A percentile compares a stretch with the other conserved stretches of the same genome.
Conservation (phyloP, 2,329 filamentous ascomycete genomes). For the Claviceps pusilla region DNA sequence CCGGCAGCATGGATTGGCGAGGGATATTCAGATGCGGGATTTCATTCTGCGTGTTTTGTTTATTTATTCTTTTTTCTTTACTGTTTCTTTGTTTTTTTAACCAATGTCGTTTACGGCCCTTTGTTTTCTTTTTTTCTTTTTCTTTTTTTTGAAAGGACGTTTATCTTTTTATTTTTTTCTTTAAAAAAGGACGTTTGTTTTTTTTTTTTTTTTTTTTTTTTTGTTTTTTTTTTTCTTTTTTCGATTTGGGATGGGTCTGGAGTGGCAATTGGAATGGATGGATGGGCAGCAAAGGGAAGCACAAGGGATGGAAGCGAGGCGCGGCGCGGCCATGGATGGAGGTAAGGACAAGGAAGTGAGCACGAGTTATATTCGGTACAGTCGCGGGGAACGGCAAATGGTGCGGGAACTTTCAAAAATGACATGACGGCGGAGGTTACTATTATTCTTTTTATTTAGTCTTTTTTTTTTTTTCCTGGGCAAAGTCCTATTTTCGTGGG, state of each 20-base stretch:
- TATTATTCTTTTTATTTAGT: too few species aligned
- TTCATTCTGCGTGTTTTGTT: constrained; percentile 1
- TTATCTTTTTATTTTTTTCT: background rate
- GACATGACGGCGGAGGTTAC: background rate
- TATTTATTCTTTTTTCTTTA: background rate
- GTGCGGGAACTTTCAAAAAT: background rate
- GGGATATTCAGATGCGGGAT: background rate
- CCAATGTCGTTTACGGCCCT: background rate
- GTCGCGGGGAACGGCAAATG: too few species aligned
- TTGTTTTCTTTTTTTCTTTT: too few species aligned
- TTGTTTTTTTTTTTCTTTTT: too few species aligned
- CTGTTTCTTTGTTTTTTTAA: background rate
- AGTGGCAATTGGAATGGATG: background rate
- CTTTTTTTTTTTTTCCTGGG: too few species aligned
- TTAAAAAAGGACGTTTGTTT: too few species aligned
- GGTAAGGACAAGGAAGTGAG: background rate
- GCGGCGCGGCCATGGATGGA: background rate
- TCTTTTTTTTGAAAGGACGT: background rate
- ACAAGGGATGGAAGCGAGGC: background rate
- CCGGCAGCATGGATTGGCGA: constrained; percentile 6
- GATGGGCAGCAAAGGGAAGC: background rate
- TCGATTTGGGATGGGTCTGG: background rate
- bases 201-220: too few species aligned
- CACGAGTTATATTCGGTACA: background rate
- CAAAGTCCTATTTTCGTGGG: too few species aligned